Evolutionary conservation across 2,329 filamentous ascomycete species (phyloP), one percentile per base, ranked within the genome.

Genomic region (Lachnellula cervina): DNA sequence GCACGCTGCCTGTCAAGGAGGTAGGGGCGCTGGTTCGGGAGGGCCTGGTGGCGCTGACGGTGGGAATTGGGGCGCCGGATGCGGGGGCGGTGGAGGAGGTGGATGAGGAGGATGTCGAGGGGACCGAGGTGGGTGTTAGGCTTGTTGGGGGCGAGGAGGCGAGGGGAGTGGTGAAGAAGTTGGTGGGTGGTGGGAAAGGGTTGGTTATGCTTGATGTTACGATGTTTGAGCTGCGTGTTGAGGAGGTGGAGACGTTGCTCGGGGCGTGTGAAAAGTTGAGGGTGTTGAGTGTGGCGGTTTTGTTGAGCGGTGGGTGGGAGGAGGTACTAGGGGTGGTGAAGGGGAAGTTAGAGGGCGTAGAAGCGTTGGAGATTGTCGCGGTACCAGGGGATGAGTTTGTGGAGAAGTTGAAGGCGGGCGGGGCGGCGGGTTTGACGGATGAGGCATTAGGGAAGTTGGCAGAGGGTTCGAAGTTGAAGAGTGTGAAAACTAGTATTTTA

Each of bases 181-280:
- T 63, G 17, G 58, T 59, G 5, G 48, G 67, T 34, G 64, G 64
- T 8, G 66, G 64, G 11, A 62, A 56, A 7, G 57, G 42, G 16
- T 52, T 65, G 44, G 52, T 61, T 0, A 53, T 64, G 55, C 43
- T 60, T 11, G 76, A 76, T 61, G 63, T 68, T 11, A 75, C 73
- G 9, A 61, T 77, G 44, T 77, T 75, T 59, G 73, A 72, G 0
- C 47, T 77, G 4, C 67, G 63, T 7, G 45, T 68, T 6, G 59
- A 64, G 32, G 68, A 74, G 17, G 61, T 76, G 34, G 58, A 59
- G 28, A 64, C 61, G 28, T 61, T 77, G 3, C 51, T 76, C 19
- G 63, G 61, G n/a, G 63, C 58, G 49, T 71, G 74, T 59, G 69
- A 66, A 51, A 65, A 68, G 4, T 48, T 76, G 7, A 69, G 73